Percentiles rank a stretch among this genome's conserved stretches.
These are phyloP conservation scores for Gracilaria caudata DNA, from an alignment of 23 red algal species.

Conservation along the genomic window DNA sequence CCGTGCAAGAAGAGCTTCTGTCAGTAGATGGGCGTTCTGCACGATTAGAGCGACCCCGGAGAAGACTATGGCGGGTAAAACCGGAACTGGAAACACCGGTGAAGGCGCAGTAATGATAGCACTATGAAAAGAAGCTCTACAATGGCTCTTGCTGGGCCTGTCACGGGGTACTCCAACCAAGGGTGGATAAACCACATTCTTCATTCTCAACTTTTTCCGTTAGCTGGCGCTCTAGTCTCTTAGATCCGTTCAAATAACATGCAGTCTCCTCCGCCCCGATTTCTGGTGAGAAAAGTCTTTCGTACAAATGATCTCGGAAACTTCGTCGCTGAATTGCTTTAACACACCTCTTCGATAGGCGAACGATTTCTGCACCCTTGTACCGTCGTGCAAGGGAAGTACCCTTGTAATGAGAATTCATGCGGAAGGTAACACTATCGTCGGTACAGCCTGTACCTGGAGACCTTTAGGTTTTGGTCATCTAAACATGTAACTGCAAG, in stretches of 20 bases:
- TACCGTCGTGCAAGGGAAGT: too few species aligned
- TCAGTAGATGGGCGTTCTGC: constrained; percentile 13
- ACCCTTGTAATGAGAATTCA: too few species aligned
- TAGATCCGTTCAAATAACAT: background rate
- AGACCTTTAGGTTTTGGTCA: too few species aligned
- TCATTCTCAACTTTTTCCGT: background rate
- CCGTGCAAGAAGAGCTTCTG: constrained; percentile 24
- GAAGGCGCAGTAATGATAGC: constrained; percentile 23
- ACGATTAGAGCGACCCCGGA: constrained; percentile 10
- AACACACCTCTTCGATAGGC: too few species aligned
- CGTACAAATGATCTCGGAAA: too few species aligned
- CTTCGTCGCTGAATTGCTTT: too few species aligned
- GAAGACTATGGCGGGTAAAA: constrained; percentile 33
- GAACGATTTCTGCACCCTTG: too few species aligned
- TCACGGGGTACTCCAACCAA: background rate
- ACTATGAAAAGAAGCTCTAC: background rate
- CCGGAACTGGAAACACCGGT: constrained; percentile 7
- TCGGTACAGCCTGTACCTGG: too few species aligned
- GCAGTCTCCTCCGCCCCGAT: background rate
- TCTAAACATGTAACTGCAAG: background rate
- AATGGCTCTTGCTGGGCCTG: background rate
- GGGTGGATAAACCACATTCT: background rate
- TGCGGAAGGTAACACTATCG: too few species aligned
- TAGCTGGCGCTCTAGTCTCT: background rate
- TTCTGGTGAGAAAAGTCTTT: background rate